These are phyloP conservation scores for Cyberlindnera mrakii DNA, from an alignment of 805 yeast species.

Conservation along the genomic window DNA sequence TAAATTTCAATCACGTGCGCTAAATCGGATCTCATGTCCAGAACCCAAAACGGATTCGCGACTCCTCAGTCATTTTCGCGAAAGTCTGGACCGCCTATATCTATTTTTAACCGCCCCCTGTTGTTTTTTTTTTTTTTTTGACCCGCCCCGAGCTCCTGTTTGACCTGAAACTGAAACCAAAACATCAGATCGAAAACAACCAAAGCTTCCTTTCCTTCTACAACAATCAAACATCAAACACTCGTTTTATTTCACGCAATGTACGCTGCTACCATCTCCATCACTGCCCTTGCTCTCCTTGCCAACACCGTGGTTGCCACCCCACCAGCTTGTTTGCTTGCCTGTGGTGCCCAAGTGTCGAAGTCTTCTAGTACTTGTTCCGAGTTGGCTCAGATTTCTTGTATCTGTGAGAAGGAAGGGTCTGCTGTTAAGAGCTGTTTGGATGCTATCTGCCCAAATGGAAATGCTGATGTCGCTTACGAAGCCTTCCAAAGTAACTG, in stretches of 20 bases:
- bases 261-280: constrained; percentile 3
- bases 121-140: no score
- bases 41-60: no score
- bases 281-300: constrained; percentile 16
- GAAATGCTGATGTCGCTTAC: constrained; percentile 51
- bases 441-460: constrained; percentile 62
- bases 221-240: not conserved
- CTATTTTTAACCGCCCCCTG: no score
- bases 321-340: constrained; percentile 89
- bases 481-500: constrained; percentile 52
- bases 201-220: not conserved
- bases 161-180: not conserved
- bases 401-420: constrained; percentile 60
- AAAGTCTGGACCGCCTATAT: no score
- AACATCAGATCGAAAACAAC: not conserved
- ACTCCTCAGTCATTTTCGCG: no score
- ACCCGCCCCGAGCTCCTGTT: no score
- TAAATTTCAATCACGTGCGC: no score
- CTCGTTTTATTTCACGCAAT: constrained; percentile 2
- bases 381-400: constrained; percentile 55
- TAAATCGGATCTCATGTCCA: no score
- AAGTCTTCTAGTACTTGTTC: constrained; percentile 47
- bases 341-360: constrained; percentile 74
- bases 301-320: constrained; percentile 38
- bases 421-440: constrained; percentile 56